These are phyloP conservation scores for Blechomonas ayalai DNA, from an alignment of 208 protist species.

Conservation along the genomic window DNA sequence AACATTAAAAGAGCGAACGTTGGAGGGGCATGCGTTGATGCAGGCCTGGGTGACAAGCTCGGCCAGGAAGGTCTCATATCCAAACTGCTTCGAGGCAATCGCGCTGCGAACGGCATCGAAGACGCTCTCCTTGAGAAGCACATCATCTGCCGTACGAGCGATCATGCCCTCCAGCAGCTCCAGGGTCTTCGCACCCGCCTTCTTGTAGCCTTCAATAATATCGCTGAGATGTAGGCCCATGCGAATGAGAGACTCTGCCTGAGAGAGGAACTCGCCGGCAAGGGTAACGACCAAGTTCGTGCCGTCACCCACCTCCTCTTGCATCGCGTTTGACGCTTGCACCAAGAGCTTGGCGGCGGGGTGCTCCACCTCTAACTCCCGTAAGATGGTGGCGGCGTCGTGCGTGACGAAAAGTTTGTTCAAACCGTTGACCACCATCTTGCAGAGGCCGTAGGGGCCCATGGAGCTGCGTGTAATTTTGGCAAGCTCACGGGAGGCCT, in stretches of 20 bases:
- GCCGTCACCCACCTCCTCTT: conserved; percentile 98
- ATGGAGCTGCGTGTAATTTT: conserved; percentile 97
- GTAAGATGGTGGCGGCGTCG: conserved; percentile 99
- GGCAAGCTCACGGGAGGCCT: conserved; percentile 95
- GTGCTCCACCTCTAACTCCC: conserved; percentile 98
- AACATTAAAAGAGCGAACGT: conserved; percentile 96
- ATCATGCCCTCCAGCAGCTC: conserved; percentile 84
- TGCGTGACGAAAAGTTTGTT: conserved; percentile 99
- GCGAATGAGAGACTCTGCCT: conserved; percentile 95
- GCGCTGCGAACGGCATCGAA: conserved; percentile 66
- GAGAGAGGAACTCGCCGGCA: conserved; percentile 96
- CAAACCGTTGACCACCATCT: conserved; percentile 99
- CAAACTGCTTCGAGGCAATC: conserved; percentile 96
- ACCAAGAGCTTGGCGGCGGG: conserved; percentile 99
- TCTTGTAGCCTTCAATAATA: conserved; percentile 98
- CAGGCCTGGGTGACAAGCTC: conserved; percentile 94
- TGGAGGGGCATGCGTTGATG: conserved; percentile 95
- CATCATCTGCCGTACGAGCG: conserved; percentile 70
- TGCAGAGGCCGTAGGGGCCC: conserved; percentile 99
- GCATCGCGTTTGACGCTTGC: conserved; percentile 98
- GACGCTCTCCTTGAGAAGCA: conserved; percentile 77
- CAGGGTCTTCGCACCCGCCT: conserved; percentile 88
- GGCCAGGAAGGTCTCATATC: conserved; percentile 94
- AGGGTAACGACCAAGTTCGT: conserved; percentile 99
- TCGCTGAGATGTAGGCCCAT: conserved; percentile 98